These are phyloP conservation scores for Cunninghamia lanceolata DNA, from an alignment of 75 land plant species.

Conservation along the genomic window DNA sequence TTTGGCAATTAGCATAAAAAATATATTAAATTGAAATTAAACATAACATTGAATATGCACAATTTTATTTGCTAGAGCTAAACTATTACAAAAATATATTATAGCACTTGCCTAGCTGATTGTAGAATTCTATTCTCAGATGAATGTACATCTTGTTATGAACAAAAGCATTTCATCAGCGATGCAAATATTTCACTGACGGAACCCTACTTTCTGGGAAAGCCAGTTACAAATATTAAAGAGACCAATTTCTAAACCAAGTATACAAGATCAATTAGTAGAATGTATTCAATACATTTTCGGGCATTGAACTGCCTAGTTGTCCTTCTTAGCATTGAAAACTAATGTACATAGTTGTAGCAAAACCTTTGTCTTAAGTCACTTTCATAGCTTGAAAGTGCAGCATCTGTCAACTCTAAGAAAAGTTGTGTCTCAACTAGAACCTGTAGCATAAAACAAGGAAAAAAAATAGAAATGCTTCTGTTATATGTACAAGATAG, in stretches of 20 bases:
- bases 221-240: neutral
- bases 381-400: conserved; percentile 65
- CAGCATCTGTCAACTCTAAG: conserved; percentile 79
- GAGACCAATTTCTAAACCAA: conserved; percentile 7
- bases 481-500: neutral
- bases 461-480: neutral
- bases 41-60: too few species aligned
- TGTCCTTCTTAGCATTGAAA: neutral
- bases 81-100: conserved; percentile 6
- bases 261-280: neutral
- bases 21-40: too few species aligned
- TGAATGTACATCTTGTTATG: neutral
- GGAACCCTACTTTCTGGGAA: neutral
- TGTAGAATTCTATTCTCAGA: neutral
- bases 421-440: conserved; percentile 95
- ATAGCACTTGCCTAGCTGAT: neutral
- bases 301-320: neutral
- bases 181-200: neutral
- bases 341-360: neutral
- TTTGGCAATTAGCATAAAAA: too few species aligned
- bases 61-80: neutral
- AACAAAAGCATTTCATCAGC: neutral
- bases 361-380: conserved; percentile 14
- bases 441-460: conserved; percentile 51
- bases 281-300: neutral